phyloP scores from a whole-genome alignment of 441 rosid genomes.

The Populus hybrid region DNA sequence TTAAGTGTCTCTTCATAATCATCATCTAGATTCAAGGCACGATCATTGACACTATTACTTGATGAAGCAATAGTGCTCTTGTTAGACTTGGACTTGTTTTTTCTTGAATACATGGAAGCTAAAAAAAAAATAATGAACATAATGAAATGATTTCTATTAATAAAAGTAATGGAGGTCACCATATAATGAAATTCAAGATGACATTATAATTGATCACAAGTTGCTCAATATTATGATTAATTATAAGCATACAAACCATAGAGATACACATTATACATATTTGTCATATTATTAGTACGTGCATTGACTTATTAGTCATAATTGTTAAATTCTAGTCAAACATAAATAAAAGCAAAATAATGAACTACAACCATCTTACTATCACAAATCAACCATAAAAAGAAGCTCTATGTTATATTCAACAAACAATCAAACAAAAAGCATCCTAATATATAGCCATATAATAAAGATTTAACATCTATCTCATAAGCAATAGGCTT shows the following conservation, averaged over 20 bases:
- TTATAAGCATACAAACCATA: background rate
- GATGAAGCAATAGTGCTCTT: too few species aligned
- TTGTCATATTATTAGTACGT: background rate
- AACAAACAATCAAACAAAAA: background rate
- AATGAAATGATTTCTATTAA: background rate
- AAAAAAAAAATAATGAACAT: too few species aligned
- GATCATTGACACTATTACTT: background rate
- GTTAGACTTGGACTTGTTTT: background rate
- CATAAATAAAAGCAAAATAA: conserved; percentile 6
- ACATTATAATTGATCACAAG: background rate
- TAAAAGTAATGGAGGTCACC: background rate
- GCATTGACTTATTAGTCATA: background rate
- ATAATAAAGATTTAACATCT: background rate
- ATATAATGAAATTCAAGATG: too few species aligned
- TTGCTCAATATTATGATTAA: too few species aligned
- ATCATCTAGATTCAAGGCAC: background rate
- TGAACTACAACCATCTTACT: background rate
- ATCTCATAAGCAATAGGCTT: background rate
- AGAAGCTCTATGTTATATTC: background rate
- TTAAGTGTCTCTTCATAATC: background rate
- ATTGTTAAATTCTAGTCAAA: background rate
- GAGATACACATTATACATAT: background rate
- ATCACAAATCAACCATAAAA: too few species aligned
- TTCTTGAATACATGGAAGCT: background rate
- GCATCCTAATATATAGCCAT: background rate